A percentile compares a stretch with the other conserved stretches of the same genome.
Evolutionary conservation across 179 eudicot species (phyloP).

Genomic region (Beta corolliflora): DNA sequence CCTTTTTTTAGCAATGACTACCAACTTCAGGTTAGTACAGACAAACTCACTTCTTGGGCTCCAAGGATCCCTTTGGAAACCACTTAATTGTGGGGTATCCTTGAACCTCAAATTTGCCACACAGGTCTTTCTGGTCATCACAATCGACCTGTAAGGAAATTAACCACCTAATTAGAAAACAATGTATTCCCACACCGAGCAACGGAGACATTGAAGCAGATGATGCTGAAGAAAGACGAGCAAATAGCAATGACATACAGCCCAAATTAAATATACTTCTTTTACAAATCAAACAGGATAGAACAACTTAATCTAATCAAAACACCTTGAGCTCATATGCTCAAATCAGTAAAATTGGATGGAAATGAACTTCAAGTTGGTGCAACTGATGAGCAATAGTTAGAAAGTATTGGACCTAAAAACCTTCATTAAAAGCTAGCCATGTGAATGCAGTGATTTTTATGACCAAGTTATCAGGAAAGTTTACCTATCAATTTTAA

Average conservation of each 20-base stretch:
- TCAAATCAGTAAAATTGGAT: not conserved
- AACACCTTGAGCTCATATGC: not conserved
- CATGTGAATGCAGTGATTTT: not conserved
- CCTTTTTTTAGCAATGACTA: not conserved
- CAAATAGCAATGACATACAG: not conserved
- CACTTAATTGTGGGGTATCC: slow-evolving; percentile 97
- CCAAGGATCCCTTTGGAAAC: slow-evolving; percentile 98
- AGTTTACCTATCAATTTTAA: not conserved
- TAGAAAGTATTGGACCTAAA: not conserved
- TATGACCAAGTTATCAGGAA: slow-evolving; percentile 1
- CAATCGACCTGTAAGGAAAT: slow-evolving; percentile 72
- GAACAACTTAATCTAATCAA: not conserved
- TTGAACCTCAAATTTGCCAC: slow-evolving; percentile 82
- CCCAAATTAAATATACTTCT: not conserved
- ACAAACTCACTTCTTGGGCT: slow-evolving; percentile 83
- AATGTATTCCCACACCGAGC: not conserved
- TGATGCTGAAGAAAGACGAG: not conserved
- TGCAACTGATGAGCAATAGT: not conserved
- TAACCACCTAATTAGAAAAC: slow-evolving; percentile 8
- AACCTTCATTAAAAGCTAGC: not conserved
- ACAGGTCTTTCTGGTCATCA: slow-evolving; percentile 88
- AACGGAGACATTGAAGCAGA: not conserved
- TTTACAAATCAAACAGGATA: not conserved
- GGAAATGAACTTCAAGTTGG: not conserved
- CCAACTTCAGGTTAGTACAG: slow-evolving; percentile 9